A percentile compares a stretch with the other conserved stretches of the same genome.
Evolutionary conservation across 164 flowering plant genomes (phyloP).

Genomic region (Dillenia turbinata): DNA sequence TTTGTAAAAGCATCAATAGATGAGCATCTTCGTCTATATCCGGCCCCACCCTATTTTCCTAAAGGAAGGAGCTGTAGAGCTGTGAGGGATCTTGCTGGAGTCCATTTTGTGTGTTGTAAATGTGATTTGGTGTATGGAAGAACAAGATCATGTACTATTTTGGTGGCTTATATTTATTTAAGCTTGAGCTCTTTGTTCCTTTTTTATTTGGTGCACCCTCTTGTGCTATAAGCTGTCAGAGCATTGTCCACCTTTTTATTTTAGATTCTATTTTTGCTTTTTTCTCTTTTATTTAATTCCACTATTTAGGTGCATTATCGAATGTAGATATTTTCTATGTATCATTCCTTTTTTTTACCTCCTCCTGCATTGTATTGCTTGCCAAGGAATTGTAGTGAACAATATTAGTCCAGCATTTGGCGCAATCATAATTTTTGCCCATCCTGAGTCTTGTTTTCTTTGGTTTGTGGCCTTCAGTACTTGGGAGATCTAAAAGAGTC

Average conservation of each 20-base stretch:
- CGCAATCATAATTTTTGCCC: too few species aligned
- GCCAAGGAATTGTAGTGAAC: too few species aligned
- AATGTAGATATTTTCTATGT: too few species aligned
- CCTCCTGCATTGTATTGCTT: too few species aligned
- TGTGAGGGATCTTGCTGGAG: conserved; percentile 13
- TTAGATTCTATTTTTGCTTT: conserved; percentile 7
- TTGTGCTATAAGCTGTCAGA: conserved; percentile 10
- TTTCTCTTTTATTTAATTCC: conserved; percentile 3
- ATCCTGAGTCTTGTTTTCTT: too few species aligned
- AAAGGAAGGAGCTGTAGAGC: conserved; percentile 17
- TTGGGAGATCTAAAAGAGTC: too few species aligned
- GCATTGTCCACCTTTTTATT: too few species aligned
- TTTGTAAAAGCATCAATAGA: conserved; percentile 15
- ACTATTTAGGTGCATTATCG: conserved; percentile 8
- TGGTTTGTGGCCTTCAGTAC: too few species aligned
- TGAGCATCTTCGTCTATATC: conserved; percentile 17
- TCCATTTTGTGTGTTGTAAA: conserved; percentile 24
- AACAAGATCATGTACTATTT: conserved; percentile 7
- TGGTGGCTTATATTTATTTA: conserved; percentile 20
- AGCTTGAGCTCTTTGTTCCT: conserved; percentile 12
- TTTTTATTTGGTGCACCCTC: conserved; percentile 1
- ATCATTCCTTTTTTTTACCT: too few species aligned
- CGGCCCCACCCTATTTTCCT: conserved; percentile 12
- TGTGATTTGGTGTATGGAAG: conserved; percentile 8
- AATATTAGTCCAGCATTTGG: too few species aligned